Evolutionary conservation across 768 basidiomycete species (phyloP).

Genomic region (Mycena polygramma): DNA sequence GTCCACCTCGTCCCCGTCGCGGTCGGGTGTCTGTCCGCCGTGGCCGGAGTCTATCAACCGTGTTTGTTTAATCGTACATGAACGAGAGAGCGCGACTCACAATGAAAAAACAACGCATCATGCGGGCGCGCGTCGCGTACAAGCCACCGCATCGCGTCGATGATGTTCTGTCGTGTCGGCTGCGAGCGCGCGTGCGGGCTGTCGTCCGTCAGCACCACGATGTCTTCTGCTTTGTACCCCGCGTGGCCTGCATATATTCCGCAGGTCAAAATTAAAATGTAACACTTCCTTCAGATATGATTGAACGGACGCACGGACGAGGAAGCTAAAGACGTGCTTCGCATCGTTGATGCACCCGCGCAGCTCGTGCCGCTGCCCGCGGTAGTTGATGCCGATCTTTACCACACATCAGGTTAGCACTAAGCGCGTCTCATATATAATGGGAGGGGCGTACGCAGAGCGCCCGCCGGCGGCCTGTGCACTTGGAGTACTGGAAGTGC

Average conservation of each 20-base stretch:
- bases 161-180: conserved; percentile 62
- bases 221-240: conserved; percentile 70
- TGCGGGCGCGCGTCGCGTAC: conserved; percentile 75
- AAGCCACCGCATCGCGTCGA: conserved; percentile 69
- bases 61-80: too few relatives aligned
- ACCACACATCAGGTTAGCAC: neutral
- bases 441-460: conserved; percentile 26
- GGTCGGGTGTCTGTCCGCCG: conserved; percentile 90
- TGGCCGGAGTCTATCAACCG: conserved; percentile 98
- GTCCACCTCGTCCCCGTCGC: conserved; percentile 82
- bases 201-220: conserved; percentile 80
- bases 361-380: conserved; percentile 72
- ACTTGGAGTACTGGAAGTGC: conserved; percentile 40
- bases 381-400: conserved; percentile 88
- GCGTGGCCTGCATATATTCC: conserved; percentile 50
- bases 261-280: neutral
- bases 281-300: too few relatives aligned
- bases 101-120: conserved; percentile 86
- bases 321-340: conserved; percentile 74
- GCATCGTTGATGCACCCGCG: conserved; percentile 89
- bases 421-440: neutral
- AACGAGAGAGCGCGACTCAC: too few relatives aligned
- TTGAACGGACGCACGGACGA: conserved; percentile 60
- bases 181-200: conserved; percentile 54
- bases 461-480: conserved; percentile 41